Conservation (phyloP, 176 grass and related monocot genomes). For the Stipa capillata region DNA sequence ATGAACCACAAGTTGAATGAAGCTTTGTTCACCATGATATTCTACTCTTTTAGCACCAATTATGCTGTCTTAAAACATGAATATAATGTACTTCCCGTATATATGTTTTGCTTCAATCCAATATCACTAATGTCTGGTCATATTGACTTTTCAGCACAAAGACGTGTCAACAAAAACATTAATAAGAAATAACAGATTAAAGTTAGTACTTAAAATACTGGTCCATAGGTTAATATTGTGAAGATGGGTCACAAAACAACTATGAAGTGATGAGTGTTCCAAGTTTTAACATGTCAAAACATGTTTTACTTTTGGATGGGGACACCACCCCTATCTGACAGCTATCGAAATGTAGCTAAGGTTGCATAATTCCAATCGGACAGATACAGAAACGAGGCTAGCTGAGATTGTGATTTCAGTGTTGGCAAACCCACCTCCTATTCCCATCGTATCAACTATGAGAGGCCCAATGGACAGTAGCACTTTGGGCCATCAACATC, state of each 20-base stretch:
- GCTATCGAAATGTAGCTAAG: neutral
- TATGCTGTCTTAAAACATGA: neutral
- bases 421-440: neutral
- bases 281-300: neutral
- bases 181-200: neutral
- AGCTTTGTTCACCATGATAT: neutral
- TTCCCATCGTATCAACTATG: neutral
- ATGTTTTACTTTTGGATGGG: neutral
- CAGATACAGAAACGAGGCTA: neutral
- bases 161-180: neutral
- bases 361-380: neutral
- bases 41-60: neutral
- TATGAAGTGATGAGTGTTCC: neutral
- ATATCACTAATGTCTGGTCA: neutral
- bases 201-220: neutral
- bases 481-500: neutral
- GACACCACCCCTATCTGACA: neutral
- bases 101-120: conserved; percentile 1
- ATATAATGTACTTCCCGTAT: neutral
- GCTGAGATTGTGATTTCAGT: neutral
- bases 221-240: neutral
- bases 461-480: neutral
- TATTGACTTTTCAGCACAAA: neutral
- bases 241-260: neutral
- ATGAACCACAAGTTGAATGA: neutral